Evolutionary conservation across 1,284 basidiomycete genomes (phyloP).

Genomic region (Apiotrichum siamense): DNA sequence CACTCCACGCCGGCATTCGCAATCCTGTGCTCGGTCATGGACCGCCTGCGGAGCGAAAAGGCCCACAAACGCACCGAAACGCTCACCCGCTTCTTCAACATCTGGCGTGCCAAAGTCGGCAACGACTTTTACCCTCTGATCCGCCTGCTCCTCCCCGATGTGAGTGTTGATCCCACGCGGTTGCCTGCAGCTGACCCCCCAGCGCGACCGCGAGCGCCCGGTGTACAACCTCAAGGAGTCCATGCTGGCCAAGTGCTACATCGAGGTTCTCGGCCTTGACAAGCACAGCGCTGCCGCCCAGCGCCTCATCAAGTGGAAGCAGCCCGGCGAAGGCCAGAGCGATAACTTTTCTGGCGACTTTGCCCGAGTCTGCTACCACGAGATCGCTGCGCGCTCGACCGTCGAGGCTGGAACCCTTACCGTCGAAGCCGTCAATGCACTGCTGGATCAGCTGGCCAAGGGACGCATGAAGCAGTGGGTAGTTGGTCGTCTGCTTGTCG

Average conservation of each 20-base stretch:
- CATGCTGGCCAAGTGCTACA: conserved; percentile 80
- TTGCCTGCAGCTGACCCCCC: too few relatives aligned
- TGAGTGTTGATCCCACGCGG: too few relatives aligned
- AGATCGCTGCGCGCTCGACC: conserved; percentile 74
- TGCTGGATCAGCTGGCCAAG: conserved; percentile 62
- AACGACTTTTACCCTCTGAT: conserved; percentile 51
- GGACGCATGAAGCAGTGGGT: conserved; percentile 32
- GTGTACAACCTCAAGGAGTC: conserved; percentile 89
- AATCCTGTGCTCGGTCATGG: conserved; percentile 43
- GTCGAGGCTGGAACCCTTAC: conserved; percentile 68
- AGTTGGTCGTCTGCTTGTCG: not conserved
- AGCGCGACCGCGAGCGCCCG: conserved; percentile 85
- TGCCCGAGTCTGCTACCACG: conserved; percentile 73
- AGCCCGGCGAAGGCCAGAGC: conserved; percentile 51
- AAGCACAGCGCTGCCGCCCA: conserved; percentile 70
- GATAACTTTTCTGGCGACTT: conserved; percentile 63
- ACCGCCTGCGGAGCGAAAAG: conserved; percentile 40
- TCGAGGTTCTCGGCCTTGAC: conserved; percentile 75
- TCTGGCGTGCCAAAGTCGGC: conserved; percentile 49
- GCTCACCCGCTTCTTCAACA: conserved; percentile 36
- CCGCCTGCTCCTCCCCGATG: conserved; percentile 50
- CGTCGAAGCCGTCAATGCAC: conserved; percentile 70
- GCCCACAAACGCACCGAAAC: conserved; percentile 36
- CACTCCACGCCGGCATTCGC: conserved; percentile 44
- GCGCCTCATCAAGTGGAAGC: conserved; percentile 82